Percentiles rank a stretch among this genome's conserved stretches.
Conservation (phyloP, 2,329 filamentous ascomycete genomes). For the Mycosphaerelloides madeirae region DNA sequence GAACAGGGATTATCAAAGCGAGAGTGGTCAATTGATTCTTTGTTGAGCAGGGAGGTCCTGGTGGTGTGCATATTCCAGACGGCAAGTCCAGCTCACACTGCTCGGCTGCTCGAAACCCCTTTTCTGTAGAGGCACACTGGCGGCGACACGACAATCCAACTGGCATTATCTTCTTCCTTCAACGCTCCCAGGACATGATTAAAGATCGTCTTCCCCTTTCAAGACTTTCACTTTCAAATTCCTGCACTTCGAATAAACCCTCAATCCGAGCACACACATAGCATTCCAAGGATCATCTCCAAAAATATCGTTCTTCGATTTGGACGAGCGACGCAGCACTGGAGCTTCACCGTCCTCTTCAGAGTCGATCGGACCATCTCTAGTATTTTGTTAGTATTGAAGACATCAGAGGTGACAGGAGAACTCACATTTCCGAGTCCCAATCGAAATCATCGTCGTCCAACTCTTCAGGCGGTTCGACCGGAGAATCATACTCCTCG, state of each 20-base stretch:
- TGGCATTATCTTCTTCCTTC: too few species aligned
- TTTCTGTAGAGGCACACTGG: too few species aligned
- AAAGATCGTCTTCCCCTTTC: constrained; percentile 37
- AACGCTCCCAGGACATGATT: too few species aligned
- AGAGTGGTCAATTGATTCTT: too few species aligned
- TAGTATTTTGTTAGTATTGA: constrained; percentile 1
- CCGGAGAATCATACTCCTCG: constrained; percentile 18
- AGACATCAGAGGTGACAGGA: not conserved
- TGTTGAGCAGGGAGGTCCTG: too few species aligned
- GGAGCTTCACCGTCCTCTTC: constrained; percentile 6
- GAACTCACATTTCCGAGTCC: constrained; percentile 28
- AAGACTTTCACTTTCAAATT: constrained; percentile 51
- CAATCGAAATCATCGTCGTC: constrained; percentile 31
- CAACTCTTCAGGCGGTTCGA: constrained; percentile 22
- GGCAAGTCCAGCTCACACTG: too few species aligned
- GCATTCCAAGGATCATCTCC: constrained; percentile 56
- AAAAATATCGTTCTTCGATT: constrained; percentile 39
- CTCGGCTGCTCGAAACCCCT: too few species aligned
- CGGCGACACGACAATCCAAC: too few species aligned
- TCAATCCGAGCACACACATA: constrained; percentile 55
- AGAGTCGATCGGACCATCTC: constrained; percentile 19
- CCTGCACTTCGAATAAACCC: constrained; percentile 52
- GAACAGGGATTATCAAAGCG: too few species aligned
- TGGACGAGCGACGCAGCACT: not conserved
- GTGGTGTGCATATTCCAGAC: too few species aligned